Base-by-base conservation (phyloP, 176 grass and related monocot species). In the Musa troglodytarum region DNA sequence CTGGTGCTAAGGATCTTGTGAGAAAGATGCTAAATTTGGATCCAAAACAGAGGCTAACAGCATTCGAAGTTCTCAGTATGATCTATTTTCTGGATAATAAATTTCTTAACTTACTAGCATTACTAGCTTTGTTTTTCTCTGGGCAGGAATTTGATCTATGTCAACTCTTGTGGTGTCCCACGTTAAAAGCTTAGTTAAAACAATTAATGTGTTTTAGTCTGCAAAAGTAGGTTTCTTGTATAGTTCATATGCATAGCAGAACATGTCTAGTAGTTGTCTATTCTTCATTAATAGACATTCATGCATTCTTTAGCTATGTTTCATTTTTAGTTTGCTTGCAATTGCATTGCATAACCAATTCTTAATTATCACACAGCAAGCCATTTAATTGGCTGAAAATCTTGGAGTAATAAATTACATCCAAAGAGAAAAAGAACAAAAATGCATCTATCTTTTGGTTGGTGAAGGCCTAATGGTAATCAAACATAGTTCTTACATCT, bases 51-150 rank as follows among this genome's bases (percentile, higher is more conserved):
- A 77, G 75, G 75, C 75, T 65, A 14, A 77, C 75, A 53, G 75
- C 75, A 53, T 14, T 77, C 11, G 43, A 77, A 77, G 75, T 77
- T 51, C 75, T 77, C n/a, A 77, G 75, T 77, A 77, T 24, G 75
- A n/a, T 50, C 51, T 19, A 50, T 52, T 65, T 10, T 26, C 12
- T 9, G 1, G 14, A 56, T 29, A 23, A 19, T 58, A 19, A 11
- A 25, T 55, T 26, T 57, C 14, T 20, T 25, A 6, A 51, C 57
- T n/a, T 61, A 4, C 57, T 20, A 57, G 13, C 34, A 5, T 43
- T 43, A 43, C 34, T 43, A 43, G 4, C 34, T 4, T 57, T 57
- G 55, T 17, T 57, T 2, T 57, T 57, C 11, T 57, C 55, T 57
- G 13, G 13, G 17, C 55, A 57, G 13, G 16, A 4, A 16, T 16